Conservation (phyloP, 768 basidiomycete genomes). For the Suillus subalutaceus region DNA sequence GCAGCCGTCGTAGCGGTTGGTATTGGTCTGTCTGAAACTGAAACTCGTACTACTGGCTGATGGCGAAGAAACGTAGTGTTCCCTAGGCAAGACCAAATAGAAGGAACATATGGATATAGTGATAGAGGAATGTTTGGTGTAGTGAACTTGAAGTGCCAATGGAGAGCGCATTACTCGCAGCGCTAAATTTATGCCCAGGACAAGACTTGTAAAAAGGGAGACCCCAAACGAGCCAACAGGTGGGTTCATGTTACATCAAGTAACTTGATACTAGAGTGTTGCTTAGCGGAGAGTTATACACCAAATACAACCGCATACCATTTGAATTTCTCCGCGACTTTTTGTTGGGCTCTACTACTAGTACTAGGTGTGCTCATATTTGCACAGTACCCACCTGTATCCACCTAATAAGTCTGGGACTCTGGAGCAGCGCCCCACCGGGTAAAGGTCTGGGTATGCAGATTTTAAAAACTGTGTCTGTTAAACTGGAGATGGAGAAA, state of each 20-base stretch:
- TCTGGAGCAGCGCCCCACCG: background rate
- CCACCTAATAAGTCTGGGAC: background rate
- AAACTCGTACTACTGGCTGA: no score
- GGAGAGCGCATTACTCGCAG: background rate
- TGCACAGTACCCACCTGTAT: background rate
- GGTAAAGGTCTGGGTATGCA: background rate
- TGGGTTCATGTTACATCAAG: no score
- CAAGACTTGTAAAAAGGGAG: background rate
- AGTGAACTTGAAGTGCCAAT: background rate
- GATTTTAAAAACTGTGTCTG: background rate
- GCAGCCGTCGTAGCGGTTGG: no score
- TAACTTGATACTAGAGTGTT: no score
- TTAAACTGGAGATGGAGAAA: background rate
- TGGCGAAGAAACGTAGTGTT: background rate
- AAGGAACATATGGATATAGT: background rate
- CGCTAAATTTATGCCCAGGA: background rate
- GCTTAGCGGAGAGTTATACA: no score
- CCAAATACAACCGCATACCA: no score
- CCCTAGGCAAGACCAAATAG: background rate
- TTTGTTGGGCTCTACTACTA: no score
- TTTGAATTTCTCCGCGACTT: no score
- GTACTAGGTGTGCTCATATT: no score
- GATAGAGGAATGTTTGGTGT: background rate
- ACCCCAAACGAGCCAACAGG: no score
- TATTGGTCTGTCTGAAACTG: no score